phyloP scores from a whole-genome alignment of 2,329 filamentous ascomycete species.

The Penicillium glabrum region DNA sequence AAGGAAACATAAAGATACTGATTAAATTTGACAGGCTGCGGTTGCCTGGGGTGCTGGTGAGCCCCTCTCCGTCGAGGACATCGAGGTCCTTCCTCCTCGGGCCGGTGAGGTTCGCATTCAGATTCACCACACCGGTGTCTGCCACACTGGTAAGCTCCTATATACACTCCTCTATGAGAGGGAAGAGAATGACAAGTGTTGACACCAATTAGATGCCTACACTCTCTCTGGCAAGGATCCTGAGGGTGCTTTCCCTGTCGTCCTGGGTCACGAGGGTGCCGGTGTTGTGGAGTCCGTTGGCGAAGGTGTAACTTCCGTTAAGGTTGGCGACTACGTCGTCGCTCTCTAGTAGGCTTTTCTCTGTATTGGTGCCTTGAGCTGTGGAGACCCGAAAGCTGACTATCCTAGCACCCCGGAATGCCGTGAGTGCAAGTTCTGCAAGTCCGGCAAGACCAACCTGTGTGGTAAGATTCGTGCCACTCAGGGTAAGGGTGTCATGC shows the following conservation, averaged over 20 bases:
- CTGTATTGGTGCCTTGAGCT: not conserved
- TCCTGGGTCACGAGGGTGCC: constrained; percentile 87
- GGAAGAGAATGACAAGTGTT: not conserved
- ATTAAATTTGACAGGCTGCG: constrained; percentile 62
- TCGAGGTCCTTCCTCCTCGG: constrained; percentile 85
- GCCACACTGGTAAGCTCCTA: constrained; percentile 76
- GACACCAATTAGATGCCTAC: constrained; percentile 69
- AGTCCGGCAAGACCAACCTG: constrained; percentile 98
- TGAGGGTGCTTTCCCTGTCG: constrained; percentile 87
- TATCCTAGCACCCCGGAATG: constrained; percentile 85
- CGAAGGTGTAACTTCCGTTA: constrained; percentile 91
- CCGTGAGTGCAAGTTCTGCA: constrained; percentile 98
- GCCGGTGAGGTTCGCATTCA: constrained; percentile 96
- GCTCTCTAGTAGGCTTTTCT: constrained; percentile 70
- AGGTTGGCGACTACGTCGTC: constrained; percentile 87
- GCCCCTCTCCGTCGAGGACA: constrained; percentile 82
- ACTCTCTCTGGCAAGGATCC: constrained; percentile 95
- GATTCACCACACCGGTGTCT: constrained; percentile 97
- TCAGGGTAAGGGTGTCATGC: constrained; percentile 95
- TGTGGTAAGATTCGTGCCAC: constrained; percentile 98
- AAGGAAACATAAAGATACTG: not conserved
- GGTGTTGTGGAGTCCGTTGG: constrained; percentile 91
- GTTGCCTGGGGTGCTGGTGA: constrained; percentile 97
- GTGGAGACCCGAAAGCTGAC: not conserved
- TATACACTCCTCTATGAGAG: not conserved